Base-by-base conservation (phyloP, 2,329 filamentous ascomycete genomes). In the Pseudofabraea citricarpa region DNA sequence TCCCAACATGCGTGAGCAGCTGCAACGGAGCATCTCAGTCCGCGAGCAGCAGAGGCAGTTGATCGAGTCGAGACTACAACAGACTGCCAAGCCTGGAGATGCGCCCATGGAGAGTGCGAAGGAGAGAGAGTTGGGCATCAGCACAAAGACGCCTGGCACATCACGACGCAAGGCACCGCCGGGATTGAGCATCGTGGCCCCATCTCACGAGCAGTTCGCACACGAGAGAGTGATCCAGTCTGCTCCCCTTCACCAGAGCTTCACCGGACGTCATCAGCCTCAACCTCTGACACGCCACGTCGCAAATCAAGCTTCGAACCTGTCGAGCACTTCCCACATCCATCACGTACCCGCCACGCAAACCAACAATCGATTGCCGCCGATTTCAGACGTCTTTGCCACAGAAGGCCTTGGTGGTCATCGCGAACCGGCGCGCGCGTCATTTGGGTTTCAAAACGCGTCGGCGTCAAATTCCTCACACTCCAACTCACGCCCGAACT, bases 191-290 rank as follows among this genome's bases (percentile, higher is more conserved):
- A 98, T 98, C 54, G 87, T 94, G n/a, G 87, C 93, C 20, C 93
- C 93, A 1, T 89, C 90, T 5, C 90, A 94, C 52, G 83, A 93
- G 55, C 85, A 90, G 49, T 97, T 97, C 60, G 88, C 90, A 56
- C 83, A 90, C 59, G 93, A 98, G 72, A 79, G 93, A 55, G 90
- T 97, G 26, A 94, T 98, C 48, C 93, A 98, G 67, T 98, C 93
- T 4, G 93, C 93, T 6, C 93, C 93, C 13, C 77, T 98, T 19
- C 84, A 94, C 56, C 91, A 96, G 62, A 94, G 89, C 27, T 98
- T 98, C 62, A 96, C 93, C 6, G 90, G 91, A 47, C 82, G 93
- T 47, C 83, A 94, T 61, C 81, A 90, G 56, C 79, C 84, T 5
- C 83, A 85, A 53, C 85, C 87, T 0, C 68, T 87, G 46, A 87